Conservation (phyloP, 2,329 filamentous ascomycete genomes). For the Rutstroemia sydowiana region DNA sequence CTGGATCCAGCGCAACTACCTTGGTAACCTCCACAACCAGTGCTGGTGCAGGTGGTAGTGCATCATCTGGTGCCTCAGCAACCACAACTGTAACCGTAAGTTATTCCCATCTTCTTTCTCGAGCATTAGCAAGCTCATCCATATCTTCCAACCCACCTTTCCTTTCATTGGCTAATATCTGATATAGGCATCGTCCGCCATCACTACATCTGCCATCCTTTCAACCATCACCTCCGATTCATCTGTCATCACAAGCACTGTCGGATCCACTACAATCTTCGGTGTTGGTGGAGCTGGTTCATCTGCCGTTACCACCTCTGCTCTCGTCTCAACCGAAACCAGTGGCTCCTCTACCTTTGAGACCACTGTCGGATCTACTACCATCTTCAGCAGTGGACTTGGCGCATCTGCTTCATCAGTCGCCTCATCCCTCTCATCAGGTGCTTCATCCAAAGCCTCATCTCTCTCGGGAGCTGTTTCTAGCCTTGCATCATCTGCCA, state of each 20-base stretch:
- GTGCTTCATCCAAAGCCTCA: slow-evolving; percentile 15
- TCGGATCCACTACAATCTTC: slow-evolving; percentile 24
- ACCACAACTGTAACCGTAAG: slow-evolving; percentile 5
- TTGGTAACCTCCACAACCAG: slow-evolving; percentile 8
- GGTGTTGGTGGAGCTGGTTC: slow-evolving; percentile 6
- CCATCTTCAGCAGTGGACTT: slow-evolving; percentile 12
- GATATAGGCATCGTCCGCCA: slow-evolving; percentile 12
- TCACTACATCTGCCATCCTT: slow-evolving; percentile 23
- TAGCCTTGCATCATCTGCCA: slow-evolving; percentile 18
- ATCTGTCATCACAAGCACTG: slow-evolving; percentile 19
- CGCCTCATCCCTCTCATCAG: slow-evolving; percentile 16
- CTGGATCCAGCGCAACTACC: background rate
- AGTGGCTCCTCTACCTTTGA: slow-evolving; percentile 15
- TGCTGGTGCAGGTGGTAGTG: background rate
- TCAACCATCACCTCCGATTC: slow-evolving; percentile 18
- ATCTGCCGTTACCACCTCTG: slow-evolving; percentile 11
- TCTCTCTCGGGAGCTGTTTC: slow-evolving; percentile 19
- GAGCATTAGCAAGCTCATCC: too few species aligned
- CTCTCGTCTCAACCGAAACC: slow-evolving; percentile 13
- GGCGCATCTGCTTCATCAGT: slow-evolving; percentile 4
- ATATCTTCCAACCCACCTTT: background rate
- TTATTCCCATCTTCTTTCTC: too few species aligned
- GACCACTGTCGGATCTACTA: slow-evolving; percentile 18
- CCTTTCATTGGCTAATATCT: background rate
- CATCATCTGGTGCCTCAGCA: too few species aligned